Base-by-base conservation (phyloP, 306 rosid genomes). In the Vigna nakashimae region DNA sequence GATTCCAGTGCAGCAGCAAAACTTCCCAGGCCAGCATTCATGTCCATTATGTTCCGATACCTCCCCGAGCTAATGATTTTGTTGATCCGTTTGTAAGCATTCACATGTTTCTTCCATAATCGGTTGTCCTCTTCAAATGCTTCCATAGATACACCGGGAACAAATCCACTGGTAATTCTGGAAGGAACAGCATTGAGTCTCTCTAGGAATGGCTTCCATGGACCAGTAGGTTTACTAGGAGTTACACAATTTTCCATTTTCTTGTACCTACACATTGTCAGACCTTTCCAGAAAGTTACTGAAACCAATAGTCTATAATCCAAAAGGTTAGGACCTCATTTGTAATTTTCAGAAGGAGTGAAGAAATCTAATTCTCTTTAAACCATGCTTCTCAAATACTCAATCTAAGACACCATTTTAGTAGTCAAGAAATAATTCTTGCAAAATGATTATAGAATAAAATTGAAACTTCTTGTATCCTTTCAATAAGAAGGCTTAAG, bases 11-110 rank as follows among this genome's bases (percentile, higher is more conserved):
- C 94, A 28, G 96, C 91, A 78, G 96, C 96, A 89, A 92, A 92
- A 81, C 97, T 79, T 86, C 97, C 97, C 50, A 92, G 85, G 75
- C 96, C 96, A 24, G 97, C 97, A 80, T 88, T 90, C 97, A 92
- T 92, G 85, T 92, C 96, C 91, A 92, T 86, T 71, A 92, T 71
- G 63, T 92, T 92, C 64, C 88, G 91, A 65, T 90, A 90, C 74
- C 96, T 88, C 69, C 92, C 91, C 0, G 96, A 81, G 57, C 80
- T 84, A 26, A 92, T 22, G 60, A 92, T 77, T 83, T 88, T 92
- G 84, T 92, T 90, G 59, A 86, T 77, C 74, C 89, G 86, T 82
- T 76, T 92, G 82, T 92, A 92, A 42, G 97, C 93, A 79, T 82
- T 92, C 79, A 88, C 89, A 65, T 92, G 97, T 83, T 92, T 92